phyloP scores from a whole-genome alignment of 2,329 filamentous ascomycete genomes.

The Pleochaeta shiraiana region DNA sequence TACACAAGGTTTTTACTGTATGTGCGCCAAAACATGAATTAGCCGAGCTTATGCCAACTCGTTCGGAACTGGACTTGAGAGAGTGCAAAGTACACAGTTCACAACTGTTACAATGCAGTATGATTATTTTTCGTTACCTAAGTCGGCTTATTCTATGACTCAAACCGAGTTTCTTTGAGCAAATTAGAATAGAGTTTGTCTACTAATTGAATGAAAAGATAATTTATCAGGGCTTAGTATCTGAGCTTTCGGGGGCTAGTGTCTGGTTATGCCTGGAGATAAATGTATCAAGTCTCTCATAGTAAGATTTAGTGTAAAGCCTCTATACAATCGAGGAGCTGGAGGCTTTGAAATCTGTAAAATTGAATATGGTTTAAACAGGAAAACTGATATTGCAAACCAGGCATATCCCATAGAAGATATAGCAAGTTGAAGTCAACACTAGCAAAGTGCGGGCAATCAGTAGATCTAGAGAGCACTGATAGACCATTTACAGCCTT shows the following conservation, averaged over 20 bases:
- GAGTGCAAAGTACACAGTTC: too few species aligned
- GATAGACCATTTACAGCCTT: neutral
- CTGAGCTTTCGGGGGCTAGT: neutral
- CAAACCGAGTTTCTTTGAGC: neutral
- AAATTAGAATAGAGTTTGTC: neutral
- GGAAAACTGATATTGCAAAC: neutral
- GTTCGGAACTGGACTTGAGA: too few species aligned
- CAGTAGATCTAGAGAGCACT: neutral
- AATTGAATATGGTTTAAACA: neutral
- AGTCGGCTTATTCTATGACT: neutral
- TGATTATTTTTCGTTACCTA: neutral
- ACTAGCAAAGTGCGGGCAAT: neutral
- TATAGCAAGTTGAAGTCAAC: neutral
- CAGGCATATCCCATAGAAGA: neutral
- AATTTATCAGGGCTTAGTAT: neutral
- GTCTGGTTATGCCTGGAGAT: neutral
- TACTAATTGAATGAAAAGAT: neutral
- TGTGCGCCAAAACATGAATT: too few species aligned
- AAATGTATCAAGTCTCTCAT: neutral
- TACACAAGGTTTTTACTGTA: too few species aligned
- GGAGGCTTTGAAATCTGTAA: neutral
- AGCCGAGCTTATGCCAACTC: too few species aligned
- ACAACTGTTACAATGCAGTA: too few species aligned
- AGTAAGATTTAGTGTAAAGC: neutral
- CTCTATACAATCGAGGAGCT: neutral